Base-by-base conservation (phyloP, 1,284 basidiomycete genomes). In the Anthracocystis panici-leucophaei region DNA sequence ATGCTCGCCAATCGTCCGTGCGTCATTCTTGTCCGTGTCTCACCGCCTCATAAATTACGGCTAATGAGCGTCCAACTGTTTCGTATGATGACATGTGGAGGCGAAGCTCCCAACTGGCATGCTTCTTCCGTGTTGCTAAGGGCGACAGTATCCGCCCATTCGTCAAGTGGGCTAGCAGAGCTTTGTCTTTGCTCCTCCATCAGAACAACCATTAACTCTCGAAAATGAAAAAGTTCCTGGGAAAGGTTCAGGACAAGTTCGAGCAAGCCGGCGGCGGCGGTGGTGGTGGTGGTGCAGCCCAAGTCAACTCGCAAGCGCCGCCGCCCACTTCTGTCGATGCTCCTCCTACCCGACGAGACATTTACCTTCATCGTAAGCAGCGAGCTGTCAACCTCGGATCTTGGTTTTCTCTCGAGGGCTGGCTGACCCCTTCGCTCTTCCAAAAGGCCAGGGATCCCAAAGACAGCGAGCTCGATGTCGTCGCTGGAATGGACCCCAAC, bases 381-480 rank as follows among this genome's bases (percentile, higher is more conserved):
- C 88, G 91, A 45, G 93, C 93, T 21, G 90, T 94, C 40, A 95
- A 94, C 83, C 89, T 95, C 12, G 93, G 93, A 89, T 83, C 86
- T 31, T 80, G 79, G 73, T 85, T 83, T 71, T 70, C 82, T 21
- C 79, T 84, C 50, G 83, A 85, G 57, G 54, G 62, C 6, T 85
- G 83, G 83, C 72, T 88, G 81, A 87, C 81, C 1, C 77, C 77
- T 5, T 78, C 71, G 25, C 62, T 82, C 49, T 81, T 82, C 57
- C 62, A 77, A 44, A 54, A 72, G n/a, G 79, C 72, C 20, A 67
- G 66, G 9, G 73, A 75, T 1, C 76, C 81, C 46, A 65, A 78
- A 60, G 75, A 48, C 7, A 76, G 77, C 49, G 82, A 84, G 66
- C 87, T 91, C 45, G 92, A 94, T 84, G 88, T 94, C 11, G 92